These are phyloP conservation scores for Zygoascus tannicola DNA, from an alignment of 805 yeast genomes.

Conservation along the genomic window DNA sequence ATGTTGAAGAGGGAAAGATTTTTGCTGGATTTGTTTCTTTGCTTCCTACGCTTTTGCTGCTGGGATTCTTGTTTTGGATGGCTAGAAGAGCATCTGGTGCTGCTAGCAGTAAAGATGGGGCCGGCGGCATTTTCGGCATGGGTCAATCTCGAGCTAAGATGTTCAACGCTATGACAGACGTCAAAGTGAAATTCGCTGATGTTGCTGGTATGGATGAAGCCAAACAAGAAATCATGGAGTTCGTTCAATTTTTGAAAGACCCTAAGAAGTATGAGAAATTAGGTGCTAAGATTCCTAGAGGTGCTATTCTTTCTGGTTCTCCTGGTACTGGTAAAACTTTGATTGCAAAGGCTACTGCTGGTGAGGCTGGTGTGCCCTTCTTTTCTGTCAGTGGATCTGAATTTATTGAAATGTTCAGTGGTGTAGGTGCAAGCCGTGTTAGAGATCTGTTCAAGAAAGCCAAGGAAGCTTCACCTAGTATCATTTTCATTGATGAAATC, in stretches of 20 bases:
- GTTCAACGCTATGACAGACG: slow-evolving; percentile 75
- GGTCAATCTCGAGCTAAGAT: slow-evolving; percentile 73
- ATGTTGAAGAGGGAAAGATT: slow-evolving; percentile 58
- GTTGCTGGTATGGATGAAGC: slow-evolving; percentile 96
- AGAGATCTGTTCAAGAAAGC: slow-evolving; percentile 89
- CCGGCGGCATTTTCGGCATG: slow-evolving; percentile 63
- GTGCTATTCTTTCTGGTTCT: slow-evolving; percentile 89
- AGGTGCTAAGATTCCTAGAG: slow-evolving; percentile 93
- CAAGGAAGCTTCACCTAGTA: slow-evolving; percentile 81
- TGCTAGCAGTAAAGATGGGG: slow-evolving; percentile 39
- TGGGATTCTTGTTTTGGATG: slow-evolving; percentile 71
- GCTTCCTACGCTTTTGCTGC: slow-evolving; percentile 68
- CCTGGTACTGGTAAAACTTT: slow-evolving; percentile 97
- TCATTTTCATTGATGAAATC: slow-evolving; percentile 87
- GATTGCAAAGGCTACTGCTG: slow-evolving; percentile 91
- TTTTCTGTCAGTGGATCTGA: slow-evolving; percentile 88
- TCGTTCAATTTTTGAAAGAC: slow-evolving; percentile 77
- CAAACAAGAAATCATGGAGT: slow-evolving; percentile 91
- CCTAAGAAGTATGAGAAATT: slow-evolving; percentile 76
- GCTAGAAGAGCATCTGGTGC: slow-evolving; percentile 40
- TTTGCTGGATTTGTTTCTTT: slow-evolving; percentile 57
- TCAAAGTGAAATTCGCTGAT: slow-evolving; percentile 73
- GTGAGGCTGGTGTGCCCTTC: slow-evolving; percentile 93
- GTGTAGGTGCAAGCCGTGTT: slow-evolving; percentile 93
- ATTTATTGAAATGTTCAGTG: slow-evolving; percentile 94